Percentiles rank a stretch among this genome's conserved stretches.
Evolutionary conservation across 768 basidiomycete species (phyloP).

Genomic region (Trametes villosa): DNA sequence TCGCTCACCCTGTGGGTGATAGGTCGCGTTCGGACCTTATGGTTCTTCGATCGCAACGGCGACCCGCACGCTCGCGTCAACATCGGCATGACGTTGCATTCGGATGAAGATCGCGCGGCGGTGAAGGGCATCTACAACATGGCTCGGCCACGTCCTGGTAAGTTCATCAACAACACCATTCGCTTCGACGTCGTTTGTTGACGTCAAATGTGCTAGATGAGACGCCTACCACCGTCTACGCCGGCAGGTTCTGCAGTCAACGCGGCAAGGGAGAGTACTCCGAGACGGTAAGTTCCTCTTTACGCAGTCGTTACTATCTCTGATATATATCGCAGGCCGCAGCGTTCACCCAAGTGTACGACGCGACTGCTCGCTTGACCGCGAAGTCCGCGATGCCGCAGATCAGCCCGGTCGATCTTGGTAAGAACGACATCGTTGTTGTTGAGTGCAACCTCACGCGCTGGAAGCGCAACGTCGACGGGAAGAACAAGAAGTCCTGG

Average conservation of each 20-base stretch:
- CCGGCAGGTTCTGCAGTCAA: not conserved
- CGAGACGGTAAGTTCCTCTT: not conserved
- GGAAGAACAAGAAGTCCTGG: not conserved
- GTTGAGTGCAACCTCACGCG: not conserved
- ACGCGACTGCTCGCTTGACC: not conserved
- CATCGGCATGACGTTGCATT: not conserved
- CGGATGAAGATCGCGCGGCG: not conserved
- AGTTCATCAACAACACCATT: not conserved
- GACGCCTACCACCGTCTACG: not conserved
- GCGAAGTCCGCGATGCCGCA: not conserved
- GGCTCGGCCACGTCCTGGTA: not conserved
- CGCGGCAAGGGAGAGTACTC: not conserved
- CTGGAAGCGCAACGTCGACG: not conserved
- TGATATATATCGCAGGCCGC: not conserved
- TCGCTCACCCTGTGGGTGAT: not conserved
- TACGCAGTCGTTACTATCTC: not conserved
- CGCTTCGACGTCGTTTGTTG: not conserved
- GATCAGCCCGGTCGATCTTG: not conserved
- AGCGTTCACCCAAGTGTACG: not conserved
- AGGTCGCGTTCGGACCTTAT: not conserved
- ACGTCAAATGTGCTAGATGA: not conserved
- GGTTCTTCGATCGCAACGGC: not conserved
- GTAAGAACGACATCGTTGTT: not conserved
- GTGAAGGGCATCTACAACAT: not conserved
- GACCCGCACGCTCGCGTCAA: not conserved